Percentiles rank a stretch among this genome's conserved stretches.
phyloP scores from a whole-genome alignment of 805 yeast genomes.

The Candida methanosorbosa region DNA sequence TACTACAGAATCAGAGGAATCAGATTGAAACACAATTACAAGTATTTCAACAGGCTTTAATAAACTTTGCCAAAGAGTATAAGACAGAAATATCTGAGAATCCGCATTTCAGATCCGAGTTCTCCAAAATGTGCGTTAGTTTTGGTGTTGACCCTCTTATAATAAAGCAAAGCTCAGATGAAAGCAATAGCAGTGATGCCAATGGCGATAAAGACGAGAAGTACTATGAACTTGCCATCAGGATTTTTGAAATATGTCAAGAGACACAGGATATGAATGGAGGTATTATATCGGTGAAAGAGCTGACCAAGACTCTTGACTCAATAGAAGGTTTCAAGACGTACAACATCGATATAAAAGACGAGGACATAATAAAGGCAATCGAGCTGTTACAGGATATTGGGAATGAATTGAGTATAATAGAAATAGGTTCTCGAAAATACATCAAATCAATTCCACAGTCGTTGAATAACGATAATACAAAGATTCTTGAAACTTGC shows the following conservation, averaged over 20 bases:
- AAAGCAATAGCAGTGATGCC: conserved; percentile 9
- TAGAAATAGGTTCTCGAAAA: conserved; percentile 46
- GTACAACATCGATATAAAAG: conserved; percentile 19
- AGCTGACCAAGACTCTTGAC: conserved; percentile 30
- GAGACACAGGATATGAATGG: conserved; percentile 69
- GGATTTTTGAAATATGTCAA: conserved; percentile 69
- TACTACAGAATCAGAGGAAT: conserved; percentile 45
- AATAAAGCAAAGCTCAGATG: conserved; percentile 17
- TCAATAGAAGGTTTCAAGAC: conserved; percentile 8
- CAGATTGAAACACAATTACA: conserved; percentile 63
- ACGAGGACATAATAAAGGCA: conserved; percentile 48
- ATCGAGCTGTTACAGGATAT: conserved; percentile 43
- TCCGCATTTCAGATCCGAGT: conserved; percentile 58
- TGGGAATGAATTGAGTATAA: conserved; percentile 65
- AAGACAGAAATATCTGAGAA: conserved; percentile 57
- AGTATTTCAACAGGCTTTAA: conserved; percentile 68
- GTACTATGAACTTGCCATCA: conserved; percentile 59
- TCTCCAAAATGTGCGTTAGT: conserved; percentile 65
- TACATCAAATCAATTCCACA: conserved; percentile 59
- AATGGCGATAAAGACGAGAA: conserved; percentile 39
- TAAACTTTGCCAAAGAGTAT: conserved; percentile 69
- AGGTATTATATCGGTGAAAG: conserved; percentile 62
- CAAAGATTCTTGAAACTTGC: conserved; percentile 64
- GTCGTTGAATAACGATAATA: conserved; percentile 61
- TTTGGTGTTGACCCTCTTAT: conserved; percentile 81